Base-by-base conservation (phyloP, 169 alveolate species). In the Plasmodium adleri region DNA sequence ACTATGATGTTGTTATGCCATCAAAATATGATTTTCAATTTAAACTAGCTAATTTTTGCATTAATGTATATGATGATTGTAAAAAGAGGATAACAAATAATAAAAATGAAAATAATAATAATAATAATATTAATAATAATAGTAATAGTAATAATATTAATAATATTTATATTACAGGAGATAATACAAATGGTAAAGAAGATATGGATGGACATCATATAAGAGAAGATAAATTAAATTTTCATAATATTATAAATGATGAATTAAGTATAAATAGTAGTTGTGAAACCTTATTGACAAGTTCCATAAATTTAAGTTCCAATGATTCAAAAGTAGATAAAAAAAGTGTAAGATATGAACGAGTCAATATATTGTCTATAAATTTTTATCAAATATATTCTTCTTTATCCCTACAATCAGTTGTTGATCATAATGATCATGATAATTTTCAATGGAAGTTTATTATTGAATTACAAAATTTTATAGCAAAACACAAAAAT, bases 381-480 rank as follows among this genome's bases (percentile, higher is more conserved):
- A 92, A 93, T 76, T 88, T 93, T 58, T 89, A 76, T 80, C 92
- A 89, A 66, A 80, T 90, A 54, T 64, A 80, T 62, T 91, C 95
- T 2, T 73, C 95, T 15, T 71, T 93, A 59, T 72, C 93, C 15
- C 59, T 90, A 64, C 91, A 87, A 62, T 83, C 92, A 47, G 90
- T 88, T 52, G 92, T 88, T 56, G 95, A 93, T 75, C 93, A 88
- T 50, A 88, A 92, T 28, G 95, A 92, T 39, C 43, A 91, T 43
- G 95, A 93, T 63, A 93, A 90, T 80, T 70, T 86, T 75, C 93
- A 90, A 58, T 90, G 95, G 94, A 75, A 64, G 39, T 93, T 93
- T 76, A 70, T 89, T 49, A 86, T 88, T 45, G 90, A 88, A 28
- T 72, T 93, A 28, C 90, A 91, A 17, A 76, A 93, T 66, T 88